Conservation (phyloP, 176 grass and related monocot species). For the Chloris gayana region DNA sequence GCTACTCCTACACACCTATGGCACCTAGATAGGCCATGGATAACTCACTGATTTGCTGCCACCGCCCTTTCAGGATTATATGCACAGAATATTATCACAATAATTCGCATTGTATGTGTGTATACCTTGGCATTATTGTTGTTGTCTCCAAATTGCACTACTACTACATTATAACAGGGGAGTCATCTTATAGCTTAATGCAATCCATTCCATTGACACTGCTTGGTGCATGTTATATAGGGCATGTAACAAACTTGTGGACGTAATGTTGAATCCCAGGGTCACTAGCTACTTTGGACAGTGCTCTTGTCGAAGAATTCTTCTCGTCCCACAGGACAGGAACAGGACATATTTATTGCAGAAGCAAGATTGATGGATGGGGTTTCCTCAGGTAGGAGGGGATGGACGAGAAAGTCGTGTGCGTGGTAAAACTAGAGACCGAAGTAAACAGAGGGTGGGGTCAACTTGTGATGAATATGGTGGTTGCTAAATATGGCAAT, state of each 20-base stretch:
- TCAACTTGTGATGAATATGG: slow-evolving; percentile 40
- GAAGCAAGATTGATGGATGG: slow-evolving; percentile 25
- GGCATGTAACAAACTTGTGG: too few relatives aligned
- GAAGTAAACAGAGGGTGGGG: slow-evolving; percentile 24
- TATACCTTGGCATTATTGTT: too few relatives aligned
- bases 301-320: background rate
- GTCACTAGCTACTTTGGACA: background rate
- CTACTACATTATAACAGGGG: too few relatives aligned
- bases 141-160: too few relatives aligned
- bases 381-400: slow-evolving; percentile 36
- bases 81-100: background rate
- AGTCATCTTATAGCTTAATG: too few relatives aligned
- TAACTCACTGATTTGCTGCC: background rate
- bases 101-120: too few relatives aligned
- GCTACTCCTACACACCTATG: background rate
- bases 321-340: background rate
- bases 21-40: background rate
- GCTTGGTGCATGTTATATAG: too few relatives aligned
- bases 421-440: slow-evolving; percentile 14
- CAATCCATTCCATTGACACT: too few relatives aligned
- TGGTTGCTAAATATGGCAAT: slow-evolving; percentile 47
- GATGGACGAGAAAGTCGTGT: background rate
- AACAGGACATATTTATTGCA: background rate
- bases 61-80: background rate
- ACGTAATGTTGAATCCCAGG: background rate